Conservation (phyloP, 2,329 filamentous ascomycete genomes). For the Xenosphaeropsis pyriputrescens region DNA sequence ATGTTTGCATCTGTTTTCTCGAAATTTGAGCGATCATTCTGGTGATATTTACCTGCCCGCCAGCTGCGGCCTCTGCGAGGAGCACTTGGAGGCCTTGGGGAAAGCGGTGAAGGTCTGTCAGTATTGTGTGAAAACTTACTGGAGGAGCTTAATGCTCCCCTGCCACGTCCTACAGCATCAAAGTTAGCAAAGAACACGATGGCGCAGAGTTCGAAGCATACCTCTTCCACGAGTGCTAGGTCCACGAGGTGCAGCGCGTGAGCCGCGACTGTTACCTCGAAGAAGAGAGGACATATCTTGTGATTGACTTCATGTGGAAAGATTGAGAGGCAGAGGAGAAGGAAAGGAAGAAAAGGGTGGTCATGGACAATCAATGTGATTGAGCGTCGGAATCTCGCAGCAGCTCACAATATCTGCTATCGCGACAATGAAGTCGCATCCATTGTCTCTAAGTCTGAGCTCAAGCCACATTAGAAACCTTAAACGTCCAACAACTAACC, state of each 20-base stretch:
- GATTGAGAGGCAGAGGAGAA: background rate
- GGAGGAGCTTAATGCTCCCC: background rate
- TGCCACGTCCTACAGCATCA: background rate
- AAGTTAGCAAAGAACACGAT: no score
- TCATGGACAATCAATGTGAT: no score
- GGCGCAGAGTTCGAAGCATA: no score
- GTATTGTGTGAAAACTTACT: background rate
- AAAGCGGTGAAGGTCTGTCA: background rate
- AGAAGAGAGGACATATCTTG: background rate
- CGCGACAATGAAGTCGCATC: no score
- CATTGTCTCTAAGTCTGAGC: no score
- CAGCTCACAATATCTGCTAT: no score
- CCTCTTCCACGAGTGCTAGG: background rate
- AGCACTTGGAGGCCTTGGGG: background rate
- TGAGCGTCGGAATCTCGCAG: no score
- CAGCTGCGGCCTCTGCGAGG: no score
- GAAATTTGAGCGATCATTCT: constrained; percentile 7
- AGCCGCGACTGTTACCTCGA: background rate
- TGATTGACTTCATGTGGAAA: constrained; percentile 1
- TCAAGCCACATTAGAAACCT: no score
- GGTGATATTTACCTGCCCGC: background rate
- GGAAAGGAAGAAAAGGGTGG: background rate
- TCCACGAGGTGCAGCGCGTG: background rate
- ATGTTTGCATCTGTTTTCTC: constrained; percentile 4
- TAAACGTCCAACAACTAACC: no score